Evolutionary conservation across 1,284 basidiomycete genomes (phyloP).

Genomic region (Rhodotorula sp.): DNA sequence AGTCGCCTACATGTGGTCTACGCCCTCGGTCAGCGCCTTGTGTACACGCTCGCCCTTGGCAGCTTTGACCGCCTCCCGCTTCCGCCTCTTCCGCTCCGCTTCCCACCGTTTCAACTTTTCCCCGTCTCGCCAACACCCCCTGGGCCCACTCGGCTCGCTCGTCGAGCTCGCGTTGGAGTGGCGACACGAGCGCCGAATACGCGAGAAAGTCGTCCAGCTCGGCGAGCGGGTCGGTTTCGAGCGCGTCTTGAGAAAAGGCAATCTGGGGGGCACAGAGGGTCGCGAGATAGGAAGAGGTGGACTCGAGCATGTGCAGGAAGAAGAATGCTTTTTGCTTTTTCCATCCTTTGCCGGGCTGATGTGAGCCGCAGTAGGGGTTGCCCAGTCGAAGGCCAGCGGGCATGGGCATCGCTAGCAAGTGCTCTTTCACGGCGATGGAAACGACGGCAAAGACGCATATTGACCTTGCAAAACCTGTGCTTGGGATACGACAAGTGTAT

Average conservation of each 20-base stretch:
- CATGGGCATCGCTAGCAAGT: too few relatives aligned
- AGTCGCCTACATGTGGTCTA: background rate
- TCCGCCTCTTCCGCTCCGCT: background rate
- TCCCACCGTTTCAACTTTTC: conserved; percentile 14
- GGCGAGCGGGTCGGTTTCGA: conserved; percentile 16
- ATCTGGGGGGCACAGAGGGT: conserved; percentile 12
- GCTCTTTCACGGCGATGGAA: too few relatives aligned
- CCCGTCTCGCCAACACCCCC: conserved; percentile 16
- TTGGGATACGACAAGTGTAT: too few relatives aligned
- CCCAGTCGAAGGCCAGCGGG: too few relatives aligned
- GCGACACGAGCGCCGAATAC: background rate
- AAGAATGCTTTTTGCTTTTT: conserved; percentile 15
- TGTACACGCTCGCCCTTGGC: background rate
- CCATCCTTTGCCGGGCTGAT: too few relatives aligned
- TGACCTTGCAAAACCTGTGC: too few relatives aligned
- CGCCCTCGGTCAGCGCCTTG: background rate
- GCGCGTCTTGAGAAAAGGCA: conserved; percentile 1
- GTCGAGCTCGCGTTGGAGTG: background rate
- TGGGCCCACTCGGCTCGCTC: conserved; percentile 21
- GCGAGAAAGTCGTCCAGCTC: conserved; percentile 26
- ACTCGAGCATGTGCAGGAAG: conserved; percentile 7
- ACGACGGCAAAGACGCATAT: too few relatives aligned
- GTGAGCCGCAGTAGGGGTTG: too few relatives aligned
- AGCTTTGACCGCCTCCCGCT: conserved; percentile 1
- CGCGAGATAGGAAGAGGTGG: conserved; percentile 19